phyloP scores from a whole-genome alignment of 1,284 basidiomycete species.

The Pascua guehoae region DNA sequence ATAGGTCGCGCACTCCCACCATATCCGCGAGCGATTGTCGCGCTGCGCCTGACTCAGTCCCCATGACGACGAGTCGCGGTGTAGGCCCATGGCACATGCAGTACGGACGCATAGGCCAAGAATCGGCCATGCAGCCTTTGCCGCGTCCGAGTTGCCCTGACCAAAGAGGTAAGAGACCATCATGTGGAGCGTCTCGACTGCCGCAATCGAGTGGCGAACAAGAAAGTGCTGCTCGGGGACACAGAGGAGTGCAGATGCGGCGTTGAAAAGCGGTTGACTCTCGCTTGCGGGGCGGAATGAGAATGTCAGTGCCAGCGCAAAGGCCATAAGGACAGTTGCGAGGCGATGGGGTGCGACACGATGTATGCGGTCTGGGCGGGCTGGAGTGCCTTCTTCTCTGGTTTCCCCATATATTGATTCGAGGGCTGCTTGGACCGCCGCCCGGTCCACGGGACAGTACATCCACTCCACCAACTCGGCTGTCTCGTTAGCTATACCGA shows the following conservation, averaged over 20 bases:
- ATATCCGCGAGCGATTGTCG: conserved; percentile 12
- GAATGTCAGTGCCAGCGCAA: conserved; percentile 13
- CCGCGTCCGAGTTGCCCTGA: conserved; percentile 14
- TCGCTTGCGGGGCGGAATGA: conserved; percentile 8
- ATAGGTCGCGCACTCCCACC: conserved; percentile 23
- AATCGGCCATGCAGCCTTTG: conserved; percentile 21
- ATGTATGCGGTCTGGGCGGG: conserved; percentile 15
- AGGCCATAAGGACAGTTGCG: conserved; percentile 17
- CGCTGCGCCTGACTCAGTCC: conserved; percentile 18
- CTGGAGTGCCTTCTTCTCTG: background rate
- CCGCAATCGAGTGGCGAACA: conserved; percentile 17
- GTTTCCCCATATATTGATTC: conserved; percentile 10
- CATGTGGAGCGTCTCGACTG: conserved; percentile 24
- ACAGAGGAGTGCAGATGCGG: conserved; percentile 17
- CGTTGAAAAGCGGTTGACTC: conserved; percentile 14
- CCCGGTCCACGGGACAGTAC: conserved; percentile 20
- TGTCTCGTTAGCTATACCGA: background rate
- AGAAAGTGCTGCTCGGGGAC: conserved; percentile 21
- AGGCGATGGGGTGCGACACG: conserved; percentile 17
- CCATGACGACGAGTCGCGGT: conserved; percentile 23
- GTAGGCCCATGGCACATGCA: conserved; percentile 16
- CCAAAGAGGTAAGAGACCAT: conserved; percentile 24
- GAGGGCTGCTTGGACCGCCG: conserved; percentile 8
- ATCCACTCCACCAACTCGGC: conserved; percentile 25
- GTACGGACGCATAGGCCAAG: conserved; percentile 20